Percentiles rank a stretch among this genome's conserved stretches.
Conservation (phyloP, 768 basidiomycete species). For the Boletus rufocinnamomeus region DNA sequence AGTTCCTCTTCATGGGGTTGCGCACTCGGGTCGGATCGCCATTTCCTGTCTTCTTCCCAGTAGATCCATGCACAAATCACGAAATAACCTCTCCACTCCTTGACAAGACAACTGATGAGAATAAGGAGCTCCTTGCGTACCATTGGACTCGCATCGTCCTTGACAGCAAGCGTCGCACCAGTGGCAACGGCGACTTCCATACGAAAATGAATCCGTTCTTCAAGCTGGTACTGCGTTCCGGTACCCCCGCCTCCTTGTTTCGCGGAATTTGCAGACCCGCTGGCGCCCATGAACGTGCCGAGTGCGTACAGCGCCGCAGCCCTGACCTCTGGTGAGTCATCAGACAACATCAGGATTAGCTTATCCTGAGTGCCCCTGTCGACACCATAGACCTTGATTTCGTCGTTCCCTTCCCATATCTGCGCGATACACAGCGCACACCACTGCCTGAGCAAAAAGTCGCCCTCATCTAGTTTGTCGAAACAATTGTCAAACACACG, state of each 20-base stretch:
- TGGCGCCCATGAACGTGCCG: conserved; percentile 91
- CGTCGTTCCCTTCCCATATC: conserved; percentile 93
- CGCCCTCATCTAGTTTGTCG: conserved; percentile 80
- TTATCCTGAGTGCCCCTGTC: conserved; percentile 80
- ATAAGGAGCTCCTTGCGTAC: conserved; percentile 93
- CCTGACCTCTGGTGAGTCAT: conserved; percentile 92
- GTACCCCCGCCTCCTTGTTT: conserved; percentile 83
- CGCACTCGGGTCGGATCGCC: conserved; percentile 43
- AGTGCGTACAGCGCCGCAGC: conserved; percentile 90
- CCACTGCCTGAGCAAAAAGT: conserved; percentile 95
- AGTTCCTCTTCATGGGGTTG: conserved; percentile 65
- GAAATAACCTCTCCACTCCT: conserved; percentile 96
- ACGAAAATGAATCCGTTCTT: conserved; percentile 77
- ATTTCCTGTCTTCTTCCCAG: conserved; percentile 85
- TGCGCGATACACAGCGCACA: conserved; percentile 89
- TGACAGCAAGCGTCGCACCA: conserved; percentile 82
- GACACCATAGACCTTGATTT: conserved; percentile 83
- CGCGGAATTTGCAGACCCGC: conserved; percentile 65
- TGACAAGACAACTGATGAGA: conserved; percentile 88
- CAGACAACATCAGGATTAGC: conserved; percentile 73
- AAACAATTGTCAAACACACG: conserved; percentile 87
- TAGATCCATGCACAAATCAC: conserved; percentile 97
- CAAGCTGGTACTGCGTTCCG: conserved; percentile 73
- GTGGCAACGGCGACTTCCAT: conserved; percentile 94
- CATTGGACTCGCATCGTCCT: conserved; percentile 95